Percentiles rank a stretch among this genome's conserved stretches.
Evolutionary conservation across 1,139 yeast genomes (phyloP).

Genomic region (Casaregolazyma lundiana): DNA sequence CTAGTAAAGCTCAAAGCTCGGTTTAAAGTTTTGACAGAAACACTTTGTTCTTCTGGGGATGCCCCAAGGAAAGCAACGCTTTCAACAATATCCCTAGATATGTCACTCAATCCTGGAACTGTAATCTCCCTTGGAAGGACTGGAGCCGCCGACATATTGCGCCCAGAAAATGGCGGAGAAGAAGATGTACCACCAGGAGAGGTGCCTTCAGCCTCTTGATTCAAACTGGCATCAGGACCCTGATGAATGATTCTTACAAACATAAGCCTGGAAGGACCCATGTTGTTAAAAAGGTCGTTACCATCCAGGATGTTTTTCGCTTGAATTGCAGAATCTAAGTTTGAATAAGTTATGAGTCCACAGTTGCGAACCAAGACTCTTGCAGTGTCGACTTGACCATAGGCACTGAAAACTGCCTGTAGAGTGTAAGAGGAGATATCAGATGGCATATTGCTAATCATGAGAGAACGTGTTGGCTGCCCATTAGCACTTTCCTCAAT

Average conservation of each 20-base stretch:
- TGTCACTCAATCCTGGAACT: slow-evolving; percentile 22
- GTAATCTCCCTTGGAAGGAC: slow-evolving; percentile 6
- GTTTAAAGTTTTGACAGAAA: slow-evolving; percentile 21
- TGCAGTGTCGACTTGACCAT: slow-evolving; percentile 55
- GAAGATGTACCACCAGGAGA: background rate
- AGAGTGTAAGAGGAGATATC: slow-evolving; percentile 42
- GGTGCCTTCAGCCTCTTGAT: background rate
- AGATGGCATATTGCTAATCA: slow-evolving; percentile 73
- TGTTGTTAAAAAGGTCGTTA: slow-evolving; percentile 62
- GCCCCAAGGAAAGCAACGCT: slow-evolving; percentile 33
- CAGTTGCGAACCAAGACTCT: slow-evolving; percentile 50
- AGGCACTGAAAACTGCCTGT: slow-evolving; percentile 44
- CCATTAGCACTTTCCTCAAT: slow-evolving; percentile 11
- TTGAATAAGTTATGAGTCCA: slow-evolving; percentile 71
- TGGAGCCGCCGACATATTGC: background rate
- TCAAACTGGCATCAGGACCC: background rate
- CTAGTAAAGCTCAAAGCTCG: slow-evolving; percentile 29
- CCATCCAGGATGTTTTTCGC: slow-evolving; percentile 76
- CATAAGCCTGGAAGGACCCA: slow-evolving; percentile 39
- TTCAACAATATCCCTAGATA: slow-evolving; percentile 26
- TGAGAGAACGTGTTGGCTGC: slow-evolving; percentile 63
- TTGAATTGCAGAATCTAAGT: slow-evolving; percentile 68
- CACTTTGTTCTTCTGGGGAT: slow-evolving; percentile 16
- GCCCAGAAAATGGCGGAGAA: background rate
- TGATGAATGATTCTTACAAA: slow-evolving; percentile 35